Conservation (phyloP, 1,284 basidiomycete genomes). For the Peniophora sp. region DNA sequence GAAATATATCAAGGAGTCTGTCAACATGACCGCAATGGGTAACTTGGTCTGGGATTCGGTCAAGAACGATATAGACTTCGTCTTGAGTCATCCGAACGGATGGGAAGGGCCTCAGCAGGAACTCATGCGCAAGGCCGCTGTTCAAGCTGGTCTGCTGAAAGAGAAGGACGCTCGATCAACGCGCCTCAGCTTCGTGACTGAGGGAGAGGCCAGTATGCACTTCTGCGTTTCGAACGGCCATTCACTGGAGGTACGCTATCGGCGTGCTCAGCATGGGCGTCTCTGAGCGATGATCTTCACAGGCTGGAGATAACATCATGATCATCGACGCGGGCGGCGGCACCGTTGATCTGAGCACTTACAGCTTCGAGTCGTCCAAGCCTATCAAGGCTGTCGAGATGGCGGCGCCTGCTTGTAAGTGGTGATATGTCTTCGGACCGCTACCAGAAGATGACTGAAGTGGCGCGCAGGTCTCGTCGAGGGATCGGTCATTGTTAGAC, state of each 20-base stretch:
- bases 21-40: constrained; percentile 9
- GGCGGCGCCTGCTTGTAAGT: constrained; percentile 6
- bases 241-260: constrained; percentile 14
- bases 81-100: constrained; percentile 30
- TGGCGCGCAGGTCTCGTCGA: constrained; percentile 22
- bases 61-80: constrained; percentile 16
- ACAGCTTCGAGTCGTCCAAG: constrained; percentile 1
- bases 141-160: constrained; percentile 19
- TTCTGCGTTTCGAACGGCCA: constrained; percentile 29
- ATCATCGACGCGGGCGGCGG: constrained; percentile 12
- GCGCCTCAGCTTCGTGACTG: constrained; percentile 32
- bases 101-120: constrained; percentile 29
- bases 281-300: background rate
- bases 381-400: constrained; percentile 8
- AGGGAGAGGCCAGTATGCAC: constrained; percentile 37
- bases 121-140: constrained; percentile 24
- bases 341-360: constrained; percentile 12
- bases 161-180: constrained; percentile 15
- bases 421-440: background rate
- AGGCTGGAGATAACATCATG: constrained; percentile 7
- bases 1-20: background rate
- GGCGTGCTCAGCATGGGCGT: background rate
- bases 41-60: constrained; percentile 2
- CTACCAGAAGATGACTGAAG: constrained; percentile 11
- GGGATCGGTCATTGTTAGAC: constrained; percentile 35